These are phyloP conservation scores for Lactifluus hygrophoroides DNA, from an alignment of 768 basidiomycete species.

Conservation along the genomic window DNA sequence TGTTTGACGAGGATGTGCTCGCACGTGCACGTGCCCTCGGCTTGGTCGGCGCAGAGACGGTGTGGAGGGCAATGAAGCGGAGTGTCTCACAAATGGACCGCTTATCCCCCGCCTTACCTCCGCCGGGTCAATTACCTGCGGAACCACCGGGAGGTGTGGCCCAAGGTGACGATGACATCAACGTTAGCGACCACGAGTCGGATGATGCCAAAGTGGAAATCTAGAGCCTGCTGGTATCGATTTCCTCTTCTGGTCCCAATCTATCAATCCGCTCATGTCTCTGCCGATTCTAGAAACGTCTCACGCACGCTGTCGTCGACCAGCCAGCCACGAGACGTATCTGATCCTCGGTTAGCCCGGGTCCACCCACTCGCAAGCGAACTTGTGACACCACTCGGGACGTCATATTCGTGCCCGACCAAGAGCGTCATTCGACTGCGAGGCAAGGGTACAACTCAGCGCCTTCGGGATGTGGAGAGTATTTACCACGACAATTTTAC, in stretches of 20 bases:
- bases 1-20: constrained; percentile 36
- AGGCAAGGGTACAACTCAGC: not conserved
- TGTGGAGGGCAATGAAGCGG: constrained; percentile 43
- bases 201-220: constrained; percentile 39
- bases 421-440: not conserved
- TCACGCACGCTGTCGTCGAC: not conserved
- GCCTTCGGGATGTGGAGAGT: not conserved
- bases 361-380: too few relatives aligned
- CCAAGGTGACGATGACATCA: constrained; percentile 3
- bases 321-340: too few relatives aligned
- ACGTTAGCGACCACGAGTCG: constrained; percentile 21
- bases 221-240: constrained; percentile 21
- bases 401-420: not conserved
- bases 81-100: constrained; percentile 27
- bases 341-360: not conserved
- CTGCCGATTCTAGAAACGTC: not conserved
- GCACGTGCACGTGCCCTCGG: constrained; percentile 43
- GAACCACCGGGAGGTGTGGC: not conserved
- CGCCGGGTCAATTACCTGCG: not conserved
- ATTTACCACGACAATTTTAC: not conserved
- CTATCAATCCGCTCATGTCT: not conserved
- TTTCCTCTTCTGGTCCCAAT: not conserved
- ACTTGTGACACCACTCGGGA: not conserved
- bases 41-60: constrained; percentile 33
- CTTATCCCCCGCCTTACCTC: not conserved